Evolutionary conservation across 108 stramenopile species (phyloP), one percentile per base, ranked within the genome.

Genomic region (Skeletonema costatum): DNA sequence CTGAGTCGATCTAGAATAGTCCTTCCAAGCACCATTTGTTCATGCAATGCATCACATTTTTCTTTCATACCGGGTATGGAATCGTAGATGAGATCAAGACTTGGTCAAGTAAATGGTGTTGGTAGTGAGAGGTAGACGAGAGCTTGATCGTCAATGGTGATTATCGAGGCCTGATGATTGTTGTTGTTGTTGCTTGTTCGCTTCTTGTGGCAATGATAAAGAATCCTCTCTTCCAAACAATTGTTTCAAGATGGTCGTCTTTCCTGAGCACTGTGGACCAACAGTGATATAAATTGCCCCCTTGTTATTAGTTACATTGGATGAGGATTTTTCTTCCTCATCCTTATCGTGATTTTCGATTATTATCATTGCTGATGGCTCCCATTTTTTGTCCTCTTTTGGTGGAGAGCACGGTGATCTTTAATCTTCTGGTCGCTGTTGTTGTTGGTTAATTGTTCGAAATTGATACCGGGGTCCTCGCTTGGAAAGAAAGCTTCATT

Each of bases 241-340:
- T 19, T 62, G 38, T 67, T 71, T 65, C 59, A 94, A 60, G 33
- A 90, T 71, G 6, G 87, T 89, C 13, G 93, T 88, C 44, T 94
- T 94, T 7, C 93, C 93, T 33, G 89, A 69, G 64, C 90, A 88
- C 59, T 87, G 93, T 17, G 93, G 93, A 0, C 93, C 93, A 35
- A 94, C 73, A 12, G 93, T 87, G 51, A 94, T 91, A 70, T 91
- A 94, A 25, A 94, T 51, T 6, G 93, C 88, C 46, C 85, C 88
- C 19, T 68, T 81, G 11, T 67, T 65, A 2, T 82, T 61, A 3
- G 13, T 31, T 25, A 25, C 25, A 25, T 25, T 25, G 25, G 25
- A 25, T 25, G 25, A 25, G 0, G 25, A 25, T 0, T 25, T 25
- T 25, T 25, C 25, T 25, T 25, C 25, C 10, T 60, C 14, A 41